These are phyloP conservation scores for Hypoxylon sp. DNA, from an alignment of 2,329 filamentous ascomycete genomes.

Conservation along the genomic window DNA sequence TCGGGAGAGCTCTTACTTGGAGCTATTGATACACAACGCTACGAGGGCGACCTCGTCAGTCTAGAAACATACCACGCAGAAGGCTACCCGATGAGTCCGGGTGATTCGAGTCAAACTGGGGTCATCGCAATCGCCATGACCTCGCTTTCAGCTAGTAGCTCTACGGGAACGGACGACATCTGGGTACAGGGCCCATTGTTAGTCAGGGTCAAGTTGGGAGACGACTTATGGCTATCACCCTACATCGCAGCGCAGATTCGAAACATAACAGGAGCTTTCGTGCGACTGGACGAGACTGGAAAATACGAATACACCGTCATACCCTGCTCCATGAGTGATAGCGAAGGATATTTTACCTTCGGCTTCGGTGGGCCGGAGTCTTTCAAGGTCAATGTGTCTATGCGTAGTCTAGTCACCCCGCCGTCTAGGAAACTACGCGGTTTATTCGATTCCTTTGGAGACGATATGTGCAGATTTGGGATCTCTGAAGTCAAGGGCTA, in stretches of 20 bases:
- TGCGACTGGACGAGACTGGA: constrained; percentile 5
- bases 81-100: not conserved
- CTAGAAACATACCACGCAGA: constrained; percentile 5
- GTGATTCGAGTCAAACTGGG: too few species aligned
- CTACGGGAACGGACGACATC: constrained; percentile 17
- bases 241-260: constrained; percentile 16
- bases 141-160: constrained; percentile 18
- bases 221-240: constrained; percentile 8
- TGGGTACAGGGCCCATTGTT: constrained; percentile 13
- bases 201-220: constrained; percentile 14
- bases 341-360: constrained; percentile 19
- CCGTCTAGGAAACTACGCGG: constrained; percentile 5
- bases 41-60: constrained; percentile 16
- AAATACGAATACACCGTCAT: constrained; percentile 13
- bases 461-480: constrained; percentile 17
- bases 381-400: constrained; percentile 15
- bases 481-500: constrained; percentile 2
- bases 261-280: constrained; percentile 18
- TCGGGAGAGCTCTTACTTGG: constrained; percentile 11
- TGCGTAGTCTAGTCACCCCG: constrained; percentile 11
- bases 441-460: constrained; percentile 11
- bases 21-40: constrained; percentile 18
- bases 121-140: constrained; percentile 12
- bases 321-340: constrained; percentile 16
- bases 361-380: constrained; percentile 10